phyloP scores from a whole-genome alignment of 306 rosid species.

The Cajanus cajan region DNA sequence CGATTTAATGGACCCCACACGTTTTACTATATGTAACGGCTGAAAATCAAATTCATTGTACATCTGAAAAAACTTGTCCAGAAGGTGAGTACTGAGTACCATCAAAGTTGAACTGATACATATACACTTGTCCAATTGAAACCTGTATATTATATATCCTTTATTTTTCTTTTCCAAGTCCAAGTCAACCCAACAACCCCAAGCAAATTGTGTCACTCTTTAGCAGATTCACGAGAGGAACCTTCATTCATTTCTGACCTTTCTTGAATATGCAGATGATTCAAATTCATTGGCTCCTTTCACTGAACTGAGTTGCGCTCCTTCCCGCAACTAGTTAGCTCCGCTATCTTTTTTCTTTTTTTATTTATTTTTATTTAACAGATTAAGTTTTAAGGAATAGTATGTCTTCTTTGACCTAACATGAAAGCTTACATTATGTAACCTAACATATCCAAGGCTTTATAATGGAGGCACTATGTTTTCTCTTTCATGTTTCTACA shows the following conservation, averaged over 20 bases:
- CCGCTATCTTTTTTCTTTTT: too few relatives aligned
- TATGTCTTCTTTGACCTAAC: too few relatives aligned
- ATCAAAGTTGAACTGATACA: slow-evolving; percentile 22
- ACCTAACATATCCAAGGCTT: too few relatives aligned
- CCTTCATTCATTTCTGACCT: slow-evolving; percentile 2
- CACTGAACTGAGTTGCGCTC: too few relatives aligned
- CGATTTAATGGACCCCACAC: slow-evolving; percentile 20
- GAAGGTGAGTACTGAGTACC: slow-evolving; percentile 24
- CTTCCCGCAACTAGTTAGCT: too few relatives aligned
- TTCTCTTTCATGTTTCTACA: too few relatives aligned
- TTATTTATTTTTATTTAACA: too few relatives aligned
- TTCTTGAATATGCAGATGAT: neutral
- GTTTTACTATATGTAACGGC: neutral
- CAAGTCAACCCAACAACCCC: slow-evolving; percentile 18
- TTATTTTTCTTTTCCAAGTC: neutral
- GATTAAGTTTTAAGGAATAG: too few relatives aligned
- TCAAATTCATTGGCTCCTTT: neutral
- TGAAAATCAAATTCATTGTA: slow-evolving; percentile 54
- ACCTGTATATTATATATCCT: neutral
- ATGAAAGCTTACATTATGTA: too few relatives aligned
- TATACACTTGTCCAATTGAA: neutral
- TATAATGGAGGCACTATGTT: too few relatives aligned
- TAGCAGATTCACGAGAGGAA: neutral
- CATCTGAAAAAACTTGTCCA: slow-evolving; percentile 25
- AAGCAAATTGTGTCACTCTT: slow-evolving; percentile 12